Base-by-base conservation (phyloP, 2,329 filamentous ascomycete genomes). In the Biscogniauxia mediterranea region DNA sequence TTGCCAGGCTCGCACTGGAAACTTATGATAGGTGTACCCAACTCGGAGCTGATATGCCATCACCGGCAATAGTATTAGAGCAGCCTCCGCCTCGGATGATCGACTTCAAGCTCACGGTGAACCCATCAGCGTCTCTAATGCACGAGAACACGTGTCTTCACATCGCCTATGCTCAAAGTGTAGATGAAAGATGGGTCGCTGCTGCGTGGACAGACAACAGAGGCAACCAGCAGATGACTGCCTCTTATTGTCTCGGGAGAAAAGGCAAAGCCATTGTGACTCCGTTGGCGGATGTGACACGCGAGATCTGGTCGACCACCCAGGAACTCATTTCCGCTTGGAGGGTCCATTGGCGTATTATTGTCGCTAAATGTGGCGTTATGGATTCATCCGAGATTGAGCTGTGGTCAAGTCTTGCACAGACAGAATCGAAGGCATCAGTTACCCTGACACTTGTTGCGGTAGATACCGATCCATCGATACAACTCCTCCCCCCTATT, bases 131-230 rank as follows among this genome's bases (percentile, higher is more conserved):
- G 19, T 90, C 92, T 19, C 78, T 94, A 5, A 79, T 95, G 57
- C 85, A 89, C 59, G 91, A 95, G 71, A 92, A 93, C 66, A 90
- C 87, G 0, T 89, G 89, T 69, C 85, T 96, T 28, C 92, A 96
- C 72, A 79, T 96, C 52, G 90, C 89, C 1, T 96, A 96, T 70
- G 85, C 89, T 1, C 83, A 88, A 59, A 93, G 90, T 69, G 80
- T 88, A 11, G 90, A 94, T 72, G 86, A 89, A 20, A 81, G 88
- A 8, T 96, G 92, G 92, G 78, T 95, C 46, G 89, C 88, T 13
- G 89, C 87, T 5, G 89, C 89, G 0, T 96, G 92, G 92, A 91
- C 89, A 1, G 91, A 96, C 71, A 91, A 87, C 66, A 84, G 85
- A 25, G 92, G 92, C 1, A 86, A 85, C 61, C 86, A 90, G 63